Conservation (phyloP, 768 basidiomycete species). For the Gymnopilus junonius region DNA sequence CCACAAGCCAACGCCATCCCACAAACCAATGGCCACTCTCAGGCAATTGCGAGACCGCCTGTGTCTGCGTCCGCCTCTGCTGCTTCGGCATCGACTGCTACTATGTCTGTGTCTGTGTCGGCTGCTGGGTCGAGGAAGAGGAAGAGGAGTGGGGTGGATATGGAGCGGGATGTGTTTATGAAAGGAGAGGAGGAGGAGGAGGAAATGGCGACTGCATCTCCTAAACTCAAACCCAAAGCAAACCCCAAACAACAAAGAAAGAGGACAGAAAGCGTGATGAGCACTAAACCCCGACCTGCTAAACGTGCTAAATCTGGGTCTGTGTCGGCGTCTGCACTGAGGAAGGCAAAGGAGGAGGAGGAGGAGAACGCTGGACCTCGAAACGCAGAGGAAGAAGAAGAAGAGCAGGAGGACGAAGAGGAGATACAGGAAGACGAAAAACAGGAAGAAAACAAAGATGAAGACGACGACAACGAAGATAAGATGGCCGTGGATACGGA, state of each 20-base stretch:
- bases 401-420: background rate
- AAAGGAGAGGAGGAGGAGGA: constrained; percentile 7
- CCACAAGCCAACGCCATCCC: constrained; percentile 7
- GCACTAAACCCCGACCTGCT: constrained; percentile 11
- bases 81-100: background rate
- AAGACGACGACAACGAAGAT: background rate
- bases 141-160: constrained; percentile 12
- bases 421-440: background rate
- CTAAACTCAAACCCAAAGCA: background rate
- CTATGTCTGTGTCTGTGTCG: background rate
- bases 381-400: too few species aligned
- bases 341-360: too few species aligned
- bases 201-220: background rate
- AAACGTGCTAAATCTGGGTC: constrained; percentile 15
- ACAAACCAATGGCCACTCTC: background rate
- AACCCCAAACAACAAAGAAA: constrained; percentile 11
- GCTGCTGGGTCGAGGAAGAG: background rate
- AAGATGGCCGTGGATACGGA: constrained; percentile 5
- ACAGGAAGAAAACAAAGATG: background rate
- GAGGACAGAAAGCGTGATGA: constrained; percentile 20
- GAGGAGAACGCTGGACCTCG: too few species aligned
- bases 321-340: too few species aligned
- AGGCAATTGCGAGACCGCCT: background rate
- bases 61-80: too few species aligned
- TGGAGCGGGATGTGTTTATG: constrained; percentile 14